Conservation (phyloP, 306 rosid genomes). For the Quercus variabilis region DNA sequence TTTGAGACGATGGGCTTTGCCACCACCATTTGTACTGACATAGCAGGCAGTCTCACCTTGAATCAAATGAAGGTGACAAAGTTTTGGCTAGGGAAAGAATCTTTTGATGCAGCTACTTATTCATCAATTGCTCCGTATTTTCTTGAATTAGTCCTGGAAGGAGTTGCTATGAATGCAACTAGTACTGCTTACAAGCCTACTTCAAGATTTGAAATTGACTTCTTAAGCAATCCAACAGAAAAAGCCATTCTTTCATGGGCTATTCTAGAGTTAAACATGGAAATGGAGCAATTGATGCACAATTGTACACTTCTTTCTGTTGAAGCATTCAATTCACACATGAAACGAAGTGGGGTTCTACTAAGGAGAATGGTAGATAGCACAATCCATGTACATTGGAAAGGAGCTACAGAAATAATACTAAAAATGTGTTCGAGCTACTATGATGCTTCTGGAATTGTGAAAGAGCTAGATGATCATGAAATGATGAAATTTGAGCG, state of each 20-base stretch:
- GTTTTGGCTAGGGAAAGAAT: conserved; percentile 18
- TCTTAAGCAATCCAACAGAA: conserved; percentile 35
- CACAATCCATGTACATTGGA: conserved; percentile 28
- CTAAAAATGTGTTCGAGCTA: conserved; percentile 32
- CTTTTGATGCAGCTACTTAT: not conserved
- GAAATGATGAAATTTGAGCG: conserved; percentile 11
- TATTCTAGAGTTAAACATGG: conserved; percentile 16
- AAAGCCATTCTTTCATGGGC: conserved; percentile 41
- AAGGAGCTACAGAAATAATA: conserved; percentile 34
- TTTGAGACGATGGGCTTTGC: conserved; percentile 36
- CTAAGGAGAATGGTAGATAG: conserved; percentile 13
- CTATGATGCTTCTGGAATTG: conserved; percentile 21
- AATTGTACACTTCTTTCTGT: conserved; percentile 5
- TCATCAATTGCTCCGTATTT: conserved; percentile 8
- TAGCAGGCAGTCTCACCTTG: conserved; percentile 23
- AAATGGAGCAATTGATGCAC: conserved; percentile 3
- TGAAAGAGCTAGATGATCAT: conserved; percentile 7
- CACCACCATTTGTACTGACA: conserved; percentile 29
- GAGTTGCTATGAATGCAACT: conserved; percentile 27
- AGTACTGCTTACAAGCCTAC: conserved; percentile 19
- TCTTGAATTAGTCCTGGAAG: conserved; percentile 24
- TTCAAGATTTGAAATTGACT: conserved; percentile 10
- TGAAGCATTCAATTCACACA: conserved; percentile 33
- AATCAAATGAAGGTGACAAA: conserved; percentile 34
- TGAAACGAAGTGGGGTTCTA: conserved; percentile 32